Conservation (phyloP, 2,329 filamentous ascomycete genomes). For the Penicillium oxalicum region DNA sequence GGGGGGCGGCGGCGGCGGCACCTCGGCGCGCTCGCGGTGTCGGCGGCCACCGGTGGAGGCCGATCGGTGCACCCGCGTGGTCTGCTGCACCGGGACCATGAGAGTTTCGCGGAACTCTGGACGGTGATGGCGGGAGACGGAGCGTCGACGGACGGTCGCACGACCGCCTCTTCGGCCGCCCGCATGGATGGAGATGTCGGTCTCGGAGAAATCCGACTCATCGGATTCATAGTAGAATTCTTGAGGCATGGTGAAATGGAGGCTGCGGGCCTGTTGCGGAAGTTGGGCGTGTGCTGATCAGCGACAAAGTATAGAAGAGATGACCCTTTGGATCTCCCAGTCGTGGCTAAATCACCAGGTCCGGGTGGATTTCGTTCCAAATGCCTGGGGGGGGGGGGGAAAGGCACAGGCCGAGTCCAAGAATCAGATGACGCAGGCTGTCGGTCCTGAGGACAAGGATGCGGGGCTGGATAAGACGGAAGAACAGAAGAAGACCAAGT, state of each 20-base stretch:
- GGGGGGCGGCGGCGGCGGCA: constrained; percentile 1
- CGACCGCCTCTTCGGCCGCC: constrained; percentile 4
- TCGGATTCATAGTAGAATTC: constrained; percentile 19
- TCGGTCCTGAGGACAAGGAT: background rate
- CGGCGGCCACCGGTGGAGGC: constrained; percentile 32
- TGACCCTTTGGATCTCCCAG: too few species aligned
- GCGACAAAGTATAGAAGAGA: too few species aligned
- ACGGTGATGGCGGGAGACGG: constrained; percentile 28
- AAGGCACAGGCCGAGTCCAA: background rate
- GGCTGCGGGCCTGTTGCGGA: background rate
- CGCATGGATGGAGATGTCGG: constrained; percentile 29
- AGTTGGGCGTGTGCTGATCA: background rate
- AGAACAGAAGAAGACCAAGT: constrained; percentile 5
- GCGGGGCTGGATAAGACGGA: background rate
- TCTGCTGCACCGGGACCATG: constrained; percentile 22
- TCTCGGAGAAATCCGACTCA: constrained; percentile 32
- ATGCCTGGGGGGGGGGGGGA: too few species aligned
- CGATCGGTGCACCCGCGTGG: constrained; percentile 27
- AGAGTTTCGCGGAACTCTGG: constrained; percentile 22
- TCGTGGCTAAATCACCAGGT: too few species aligned
- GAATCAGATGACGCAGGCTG: background rate
- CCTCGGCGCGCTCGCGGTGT: constrained; percentile 14
- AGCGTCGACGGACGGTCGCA: constrained; percentile 24
- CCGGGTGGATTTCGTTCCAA: too few species aligned
- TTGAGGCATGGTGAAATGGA: constrained; percentile 2